These are phyloP conservation scores for Pseudogymnoascus sp. DNA, from an alignment of 2,329 filamentous ascomycete genomes.

Conservation along the genomic window DNA sequence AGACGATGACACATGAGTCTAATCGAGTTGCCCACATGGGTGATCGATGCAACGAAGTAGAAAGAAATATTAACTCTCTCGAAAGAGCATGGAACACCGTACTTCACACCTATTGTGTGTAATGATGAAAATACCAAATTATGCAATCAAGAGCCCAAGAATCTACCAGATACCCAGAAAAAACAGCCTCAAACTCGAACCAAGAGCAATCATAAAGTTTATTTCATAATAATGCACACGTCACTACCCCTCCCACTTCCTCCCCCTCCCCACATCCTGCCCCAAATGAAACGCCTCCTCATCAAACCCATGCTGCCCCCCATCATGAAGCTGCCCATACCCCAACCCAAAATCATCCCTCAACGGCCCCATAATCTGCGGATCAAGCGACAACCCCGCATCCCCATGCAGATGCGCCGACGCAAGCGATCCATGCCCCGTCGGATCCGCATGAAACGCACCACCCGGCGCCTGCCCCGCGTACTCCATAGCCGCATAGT, in stretches of 20 bases:
- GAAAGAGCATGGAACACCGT: conserved; percentile 6
- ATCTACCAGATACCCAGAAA: not conserved
- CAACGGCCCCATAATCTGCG: not conserved
- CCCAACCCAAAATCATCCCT: not conserved
- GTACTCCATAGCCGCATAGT: not conserved
- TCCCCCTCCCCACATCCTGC: not conserved
- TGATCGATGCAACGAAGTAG: conserved; percentile 7
- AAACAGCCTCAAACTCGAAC: not conserved
- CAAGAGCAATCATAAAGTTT: not conserved
- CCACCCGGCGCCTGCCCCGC: not conserved
- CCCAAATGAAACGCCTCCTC: not conserved
- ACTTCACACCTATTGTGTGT: not conserved
- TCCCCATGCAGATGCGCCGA: not conserved
- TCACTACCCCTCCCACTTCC: not conserved
- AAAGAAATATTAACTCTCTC: conserved; percentile 4
- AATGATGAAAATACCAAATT: not conserved
- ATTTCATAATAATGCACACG: not conserved
- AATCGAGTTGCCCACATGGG: conserved; percentile 1
- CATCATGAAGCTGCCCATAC: not conserved
- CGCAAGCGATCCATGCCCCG: not conserved
- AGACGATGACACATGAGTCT: conserved; percentile 7
- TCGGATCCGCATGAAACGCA: not conserved
- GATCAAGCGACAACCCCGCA: not conserved
- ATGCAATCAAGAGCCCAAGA: not conserved
- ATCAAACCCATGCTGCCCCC: not conserved